Percentiles rank a stretch among this genome's conserved stretches.
phyloP scores from a whole-genome alignment of 257 asterid genomes.

The Solanum acaule region DNA sequence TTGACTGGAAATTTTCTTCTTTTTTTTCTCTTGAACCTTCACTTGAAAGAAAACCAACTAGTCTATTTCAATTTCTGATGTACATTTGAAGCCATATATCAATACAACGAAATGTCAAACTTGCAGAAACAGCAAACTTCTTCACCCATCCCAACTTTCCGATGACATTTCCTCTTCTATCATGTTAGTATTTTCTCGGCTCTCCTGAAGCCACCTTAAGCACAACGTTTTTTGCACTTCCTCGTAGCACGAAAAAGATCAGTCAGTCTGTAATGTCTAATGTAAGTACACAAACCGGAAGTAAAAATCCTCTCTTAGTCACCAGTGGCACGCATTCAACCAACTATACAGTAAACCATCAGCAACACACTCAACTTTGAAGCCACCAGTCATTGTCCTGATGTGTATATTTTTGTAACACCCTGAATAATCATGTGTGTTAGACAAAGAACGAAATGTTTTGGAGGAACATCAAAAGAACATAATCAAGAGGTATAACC shows the following conservation, averaged over 20 bases:
- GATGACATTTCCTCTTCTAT: neutral
- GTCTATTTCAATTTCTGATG: neutral
- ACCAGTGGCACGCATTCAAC: neutral
- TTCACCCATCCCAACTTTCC: neutral
- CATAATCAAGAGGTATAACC: neutral
- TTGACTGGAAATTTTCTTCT: neutral
- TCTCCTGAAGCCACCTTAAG: neutral
- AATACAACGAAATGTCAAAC: neutral
- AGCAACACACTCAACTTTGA: neutral
- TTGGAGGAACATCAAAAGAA: neutral
- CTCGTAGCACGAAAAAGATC: neutral
- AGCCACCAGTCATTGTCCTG: neutral
- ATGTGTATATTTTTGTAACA: neutral
- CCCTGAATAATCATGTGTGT: neutral
- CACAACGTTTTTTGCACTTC: neutral
- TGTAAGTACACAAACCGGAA: neutral
- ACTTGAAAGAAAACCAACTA: neutral
- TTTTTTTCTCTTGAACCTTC: neutral
- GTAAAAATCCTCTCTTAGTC: neutral
- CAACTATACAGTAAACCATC: slow-evolving; percentile 1
- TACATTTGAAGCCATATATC: neutral
- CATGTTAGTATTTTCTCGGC: neutral
- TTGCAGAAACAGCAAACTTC: neutral
- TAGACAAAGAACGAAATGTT: neutral
- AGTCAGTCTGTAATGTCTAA: neutral